Evolutionary conservation across 306 rosid species (phyloP), one percentile per base, ranked within the genome.

Genomic region (Purshia tridentata): DNA sequence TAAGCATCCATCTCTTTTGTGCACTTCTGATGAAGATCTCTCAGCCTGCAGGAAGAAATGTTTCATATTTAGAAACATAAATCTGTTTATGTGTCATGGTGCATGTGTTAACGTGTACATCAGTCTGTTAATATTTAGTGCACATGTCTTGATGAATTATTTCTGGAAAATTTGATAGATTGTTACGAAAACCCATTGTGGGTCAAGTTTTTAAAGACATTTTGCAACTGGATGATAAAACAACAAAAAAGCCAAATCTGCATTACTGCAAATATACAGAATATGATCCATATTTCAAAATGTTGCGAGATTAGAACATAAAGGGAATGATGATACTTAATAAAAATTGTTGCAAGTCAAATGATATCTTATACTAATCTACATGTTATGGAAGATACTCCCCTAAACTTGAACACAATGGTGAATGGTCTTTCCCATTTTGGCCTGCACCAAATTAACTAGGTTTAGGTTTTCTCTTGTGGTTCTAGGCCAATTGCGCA

Each of bases 1-100:
- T 87, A 94, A 0, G 63, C 88, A 69, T 91, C 93, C 99, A 95
- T 91, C 92, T 95, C 98, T 54, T 86, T 91, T 0, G 99, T 90
- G 89, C 99, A 95, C 76, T 81, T 87, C 58, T 84, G 93, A 76
- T 88, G 99, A 56, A 91, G 84, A 88, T 95, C 99, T 88, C 69
- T 91, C 75, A 95, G 92, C 85, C 99, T 94, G 92, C 84, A 82
- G 12, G 39, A 48, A 67, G 14, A 82, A 53, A 9, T 54, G 68
- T 53, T 48, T 50, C 13, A 47, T 55, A 64, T 45, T 80, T 11
- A 77, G 16, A 70, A 22, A 57, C 40, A 56, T 11, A 45, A 53
- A 46, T 5, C 5, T 20, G 55, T 46, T 22, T 8, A 12, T 15
- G 19, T 4, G 53, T 52, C 16, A n/a, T 19, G 48, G 64, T 14